Base-by-base conservation (phyloP, 2,329 filamentous ascomycete species). In the Furcasterigmium sp. region DNA sequence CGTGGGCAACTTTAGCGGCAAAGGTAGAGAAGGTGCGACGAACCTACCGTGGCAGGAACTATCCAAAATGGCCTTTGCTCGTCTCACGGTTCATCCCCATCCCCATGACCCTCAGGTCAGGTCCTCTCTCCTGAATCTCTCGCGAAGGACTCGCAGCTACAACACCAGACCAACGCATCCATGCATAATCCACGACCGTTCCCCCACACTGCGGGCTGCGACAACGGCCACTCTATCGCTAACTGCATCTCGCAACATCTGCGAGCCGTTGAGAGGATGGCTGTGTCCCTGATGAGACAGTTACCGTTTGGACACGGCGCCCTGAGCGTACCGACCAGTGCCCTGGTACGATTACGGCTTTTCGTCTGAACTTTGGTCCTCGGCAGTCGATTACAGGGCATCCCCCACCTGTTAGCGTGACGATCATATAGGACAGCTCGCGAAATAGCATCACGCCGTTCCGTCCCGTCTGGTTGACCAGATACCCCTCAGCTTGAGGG, bases 231-330 rank as follows among this genome's bases (percentile, higher is more conserved):
- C n/a, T n/a, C n/a, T n/a, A n/a, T n/a, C n/a, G n/a, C n/a, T n/a
- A n/a, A n/a, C n/a, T n/a, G n/a, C n/a, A n/a, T n/a, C n/a, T n/a
- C n/a, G n/a, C n/a, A n/a, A n/a, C n/a, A n/a, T n/a, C n/a, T n/a
- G n/a, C n/a, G n/a, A n/a, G n/a, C n/a, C n/a, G n/a, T n/a, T n/a
- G n/a, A n/a, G n/a, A n/a, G n/a, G n/a, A 32, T 18, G 38, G 38
- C 38, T 40, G 17, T 30, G n/a, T 13, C 11, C 15, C 26, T 40
- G 19, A 26, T 40, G 38, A 40, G 38, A 40, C 38, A 28, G 21
- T 21, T 32, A 20, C 25, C 28, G 38, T 40, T 21, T 32, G 38
- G 26, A 13, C 19, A 20, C 18, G 38, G 18, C 38, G 38, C 26
- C 21, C 38, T n/a, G n/a, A n/a, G 30, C 30, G n/a, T 15, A 13